Base-by-base conservation (phyloP, 441 rosid species). In the Croton laevigatus region DNA sequence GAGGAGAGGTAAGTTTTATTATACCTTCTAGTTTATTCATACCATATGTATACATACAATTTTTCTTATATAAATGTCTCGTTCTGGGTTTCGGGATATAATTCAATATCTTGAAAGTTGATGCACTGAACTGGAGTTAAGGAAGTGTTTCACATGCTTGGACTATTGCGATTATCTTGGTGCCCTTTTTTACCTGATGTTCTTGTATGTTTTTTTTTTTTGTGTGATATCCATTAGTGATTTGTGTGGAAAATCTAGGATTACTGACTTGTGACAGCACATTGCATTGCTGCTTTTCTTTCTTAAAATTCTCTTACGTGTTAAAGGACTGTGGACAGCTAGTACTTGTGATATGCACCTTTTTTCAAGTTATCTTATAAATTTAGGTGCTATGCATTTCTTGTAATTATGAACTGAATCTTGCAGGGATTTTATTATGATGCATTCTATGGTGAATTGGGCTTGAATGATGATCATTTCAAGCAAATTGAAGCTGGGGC, bases 351-450 rank as follows among this genome's bases (percentile, higher is more conserved):
- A 14, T 16, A 16, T 46, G 49, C 36, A 19, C n/a, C n/a, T 17
- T 22, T 16, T 48, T 32, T 49, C 7, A 40, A 4, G 7, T 40
- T 40, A 40, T 40, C 10, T 13, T 34, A 4, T 19, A 40, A 32
- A 2, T 57, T 32, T 13, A 55, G 45, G 16, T 55, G 57, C 34
- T 17, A 48, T 45, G 8, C 1, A 5, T 62, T 17, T 32, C 3
- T 62, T 17, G 8, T 70, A 52, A 48, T n/a, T 58, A 13, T 27
- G 16, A 45, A 54, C 42, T 48, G n/a, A 38, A 46, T 34, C 7
- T 66, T 79, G 65, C 85, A 96, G 98, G 99, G 99, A 54, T 96
- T 96, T 81, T 96, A 90, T 76, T 93, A 96, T 74, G 99, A 96
- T 83, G 99, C 88, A 57, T 89, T 83, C 85, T 96, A 96, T 77